Evolutionary conservation across 2,329 filamentous ascomycete species (phyloP), one percentile per base, ranked within the genome.

Genomic region (Rugonectria rugulosa): DNA sequence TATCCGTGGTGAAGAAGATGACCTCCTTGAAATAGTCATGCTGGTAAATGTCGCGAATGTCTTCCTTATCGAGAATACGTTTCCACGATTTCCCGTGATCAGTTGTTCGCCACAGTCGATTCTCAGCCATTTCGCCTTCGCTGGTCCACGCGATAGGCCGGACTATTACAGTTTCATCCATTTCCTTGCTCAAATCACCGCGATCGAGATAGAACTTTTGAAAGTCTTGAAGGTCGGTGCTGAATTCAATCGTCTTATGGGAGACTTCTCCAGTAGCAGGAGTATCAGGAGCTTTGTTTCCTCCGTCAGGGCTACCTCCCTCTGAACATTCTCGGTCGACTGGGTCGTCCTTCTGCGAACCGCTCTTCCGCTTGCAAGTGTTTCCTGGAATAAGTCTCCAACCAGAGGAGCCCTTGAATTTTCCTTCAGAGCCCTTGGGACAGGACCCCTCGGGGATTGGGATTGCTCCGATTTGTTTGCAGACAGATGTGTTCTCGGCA

Each of bases 1-100:
- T 71, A 2, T 79, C 77, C 0, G 93, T 96, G 23, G 96, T 80
- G 75, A 99, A 92, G 73, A 91, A 99, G 23, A 95, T 90, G 34
- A 88, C 83, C 68, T 97, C 92, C 66, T 90, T 92, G 73, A 91
- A 88, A 74, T 92, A 90, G 42, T 81, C 81, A 70, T 99, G 92
- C 20, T 89, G 90, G 53, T 89, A 83, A 62, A 99, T 91, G 17
- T 77, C 80, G 38, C 82, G 77, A 53, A 98, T 85, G 3, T 86
- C 79, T 62, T 93, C 86, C 26, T 86, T 85, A 53, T 90, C 80
- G 3, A 96, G 81, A 38, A 88, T 87, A 48, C 71, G 78, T 20
- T 86, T 78, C 94, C 95, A 99, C 2, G 77, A 87, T 76, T 96
- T 96, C 68, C 95, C 95, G 68, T 97, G 94, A 70, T 99, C 87